These are phyloP conservation scores for Phytophthora tentaculata DNA, from an alignment of 352 stramenopile genomes.

Conservation along the genomic window DNA sequence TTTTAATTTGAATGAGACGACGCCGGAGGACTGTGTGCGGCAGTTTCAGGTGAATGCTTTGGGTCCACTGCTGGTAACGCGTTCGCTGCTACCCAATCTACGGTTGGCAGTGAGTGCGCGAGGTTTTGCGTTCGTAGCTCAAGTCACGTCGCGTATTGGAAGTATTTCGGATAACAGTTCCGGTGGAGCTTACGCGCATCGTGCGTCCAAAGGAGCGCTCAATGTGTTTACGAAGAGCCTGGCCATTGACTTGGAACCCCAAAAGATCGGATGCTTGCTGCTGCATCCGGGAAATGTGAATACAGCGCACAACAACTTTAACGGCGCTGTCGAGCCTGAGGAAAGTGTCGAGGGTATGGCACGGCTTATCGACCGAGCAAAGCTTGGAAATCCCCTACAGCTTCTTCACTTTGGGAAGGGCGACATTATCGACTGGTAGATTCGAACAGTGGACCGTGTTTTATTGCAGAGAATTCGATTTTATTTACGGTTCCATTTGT, in stretches of 20 bases:
- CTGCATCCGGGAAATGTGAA: constrained; percentile 61
- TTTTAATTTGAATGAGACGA: constrained; percentile 38
- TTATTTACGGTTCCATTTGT: constrained; percentile 6
- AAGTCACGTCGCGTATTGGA: constrained; percentile 60
- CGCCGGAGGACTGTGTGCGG: constrained; percentile 44
- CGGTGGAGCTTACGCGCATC: constrained; percentile 58
- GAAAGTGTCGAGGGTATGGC: constrained; percentile 50
- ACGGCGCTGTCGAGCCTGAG: constrained; percentile 38
- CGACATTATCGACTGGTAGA: constrained; percentile 61
- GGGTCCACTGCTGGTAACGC: constrained; percentile 62
- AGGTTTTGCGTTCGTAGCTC: constrained; percentile 44
- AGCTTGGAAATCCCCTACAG: constrained; percentile 42
- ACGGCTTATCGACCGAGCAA: constrained; percentile 39
- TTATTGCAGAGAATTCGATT: background rate
- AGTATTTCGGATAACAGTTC: constrained; percentile 50
- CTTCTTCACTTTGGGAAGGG: constrained; percentile 59
- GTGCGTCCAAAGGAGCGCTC: constrained; percentile 69
- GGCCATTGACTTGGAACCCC: constrained; percentile 47
- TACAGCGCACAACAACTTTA: constrained; percentile 48
- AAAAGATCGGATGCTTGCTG: constrained; percentile 50
- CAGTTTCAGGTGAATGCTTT: constrained; percentile 73
- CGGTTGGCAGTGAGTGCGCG: constrained; percentile 29
- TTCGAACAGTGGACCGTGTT: background rate
- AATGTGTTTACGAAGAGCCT: constrained; percentile 74
- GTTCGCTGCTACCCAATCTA: constrained; percentile 43